These are phyloP conservation scores for Clonostachys rosea DNA, from an alignment of 2,329 filamentous ascomycete genomes.

Conservation along the genomic window DNA sequence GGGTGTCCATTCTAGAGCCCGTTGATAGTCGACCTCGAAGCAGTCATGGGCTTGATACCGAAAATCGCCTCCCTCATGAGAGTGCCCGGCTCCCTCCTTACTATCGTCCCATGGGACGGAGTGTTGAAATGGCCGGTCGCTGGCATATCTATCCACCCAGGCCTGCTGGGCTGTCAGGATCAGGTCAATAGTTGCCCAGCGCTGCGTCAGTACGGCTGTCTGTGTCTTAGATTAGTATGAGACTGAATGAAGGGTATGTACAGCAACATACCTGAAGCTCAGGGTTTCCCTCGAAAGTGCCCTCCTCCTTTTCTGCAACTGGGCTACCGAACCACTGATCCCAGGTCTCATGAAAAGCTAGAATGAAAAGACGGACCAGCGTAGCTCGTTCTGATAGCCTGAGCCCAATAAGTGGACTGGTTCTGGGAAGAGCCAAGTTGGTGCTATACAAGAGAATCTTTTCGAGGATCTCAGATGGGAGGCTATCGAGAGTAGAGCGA, in stretches of 20 bases:
- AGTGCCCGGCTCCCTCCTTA: conserved; percentile 5
- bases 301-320: neutral
- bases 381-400: conserved; percentile 37
- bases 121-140: conserved; percentile 24
- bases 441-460: conserved; percentile 43
- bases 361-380: conserved; percentile 27
- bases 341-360: conserved; percentile 31
- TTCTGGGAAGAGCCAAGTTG: conserved; percentile 40
- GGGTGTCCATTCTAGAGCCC: conserved; percentile 12
- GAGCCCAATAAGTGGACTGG: conserved; percentile 36
- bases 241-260: neutral
- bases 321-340: conserved; percentile 26
- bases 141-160: conserved; percentile 35
- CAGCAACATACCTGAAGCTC: conserved; percentile 28
- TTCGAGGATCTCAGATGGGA: conserved; percentile 51
- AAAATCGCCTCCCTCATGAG: conserved; percentile 12
- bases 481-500: conserved; percentile 18
- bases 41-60: conserved; percentile 25
- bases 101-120: conserved; percentile 11
- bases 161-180: conserved; percentile 41
- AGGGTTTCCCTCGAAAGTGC: conserved; percentile 25
- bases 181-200: conserved; percentile 38
- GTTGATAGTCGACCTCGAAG: conserved; percentile 29
- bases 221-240: conserved; percentile 13
- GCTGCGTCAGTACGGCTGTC: conserved; percentile 35